Percentiles rank a stretch among this genome's conserved stretches.
phyloP scores from a whole-genome alignment of 768 basidiomycete genomes.

The Cubamyces sp. region DNA sequence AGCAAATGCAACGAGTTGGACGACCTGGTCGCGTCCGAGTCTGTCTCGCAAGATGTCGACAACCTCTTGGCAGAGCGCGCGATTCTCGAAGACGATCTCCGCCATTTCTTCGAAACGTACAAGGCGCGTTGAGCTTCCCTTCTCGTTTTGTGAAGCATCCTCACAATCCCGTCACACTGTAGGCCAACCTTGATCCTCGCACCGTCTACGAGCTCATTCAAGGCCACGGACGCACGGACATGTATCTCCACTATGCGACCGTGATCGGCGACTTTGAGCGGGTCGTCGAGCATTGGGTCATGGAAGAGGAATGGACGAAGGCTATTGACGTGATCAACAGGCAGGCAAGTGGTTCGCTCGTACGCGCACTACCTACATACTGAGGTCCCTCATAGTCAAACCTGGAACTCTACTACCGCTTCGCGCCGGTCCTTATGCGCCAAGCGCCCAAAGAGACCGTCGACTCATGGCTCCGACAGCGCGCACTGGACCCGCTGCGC shows the following conservation, averaged over 20 bases:
- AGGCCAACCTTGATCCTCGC: constrained; percentile 83
- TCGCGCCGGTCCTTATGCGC: constrained; percentile 85
- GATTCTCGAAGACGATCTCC: constrained; percentile 90
- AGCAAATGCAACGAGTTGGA: constrained; percentile 97
- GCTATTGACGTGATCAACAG: constrained; percentile 90
- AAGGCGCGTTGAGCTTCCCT: constrained; percentile 55
- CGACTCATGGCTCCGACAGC: constrained; percentile 89
- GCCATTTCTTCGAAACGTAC: constrained; percentile 93
- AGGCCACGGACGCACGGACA: constrained; percentile 90
- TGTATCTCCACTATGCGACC: constrained; percentile 89
- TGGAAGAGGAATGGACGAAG: constrained; percentile 90
- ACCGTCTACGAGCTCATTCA: constrained; percentile 94
- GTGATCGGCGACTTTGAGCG: constrained; percentile 80
- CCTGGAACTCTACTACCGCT: constrained; percentile 90
- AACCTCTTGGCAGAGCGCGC: constrained; percentile 79
- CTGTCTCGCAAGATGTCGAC: constrained; percentile 78
- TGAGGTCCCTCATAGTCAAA: constrained; percentile 55
- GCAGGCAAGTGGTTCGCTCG: constrained; percentile 56
- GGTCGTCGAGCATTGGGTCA: constrained; percentile 90
- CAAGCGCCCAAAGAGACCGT: constrained; percentile 88
- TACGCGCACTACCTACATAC: neutral
- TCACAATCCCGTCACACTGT: neutral
- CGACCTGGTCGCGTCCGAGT: constrained; percentile 89
- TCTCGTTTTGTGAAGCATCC: neutral
- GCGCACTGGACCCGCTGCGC: constrained; percentile 76